phyloP scores from a whole-genome alignment of 306 rosid species.

The Mimosa bimucronata region DNA sequence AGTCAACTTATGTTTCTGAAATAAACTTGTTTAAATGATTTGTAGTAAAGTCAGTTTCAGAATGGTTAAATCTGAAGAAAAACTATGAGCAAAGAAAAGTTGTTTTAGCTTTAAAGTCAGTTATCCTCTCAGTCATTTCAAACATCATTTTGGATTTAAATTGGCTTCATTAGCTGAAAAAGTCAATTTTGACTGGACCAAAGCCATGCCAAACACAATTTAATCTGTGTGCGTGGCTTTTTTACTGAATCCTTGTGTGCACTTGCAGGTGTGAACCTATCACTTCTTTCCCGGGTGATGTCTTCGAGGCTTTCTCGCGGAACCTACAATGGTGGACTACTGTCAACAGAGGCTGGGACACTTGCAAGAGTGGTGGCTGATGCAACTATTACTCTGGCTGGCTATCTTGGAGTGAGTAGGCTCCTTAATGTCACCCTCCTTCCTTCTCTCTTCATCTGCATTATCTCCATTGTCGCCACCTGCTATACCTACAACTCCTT shows the following conservation, averaged over 20 bases:
- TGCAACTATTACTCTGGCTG: constrained; percentile 84
- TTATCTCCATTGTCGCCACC: constrained; percentile 82
- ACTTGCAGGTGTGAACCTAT: constrained; percentile 83
- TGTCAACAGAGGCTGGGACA: constrained; percentile 97
- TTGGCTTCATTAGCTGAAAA: too few species aligned
- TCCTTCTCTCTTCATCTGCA: constrained; percentile 83
- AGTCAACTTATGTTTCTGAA: too few species aligned
- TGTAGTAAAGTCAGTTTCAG: too few species aligned
- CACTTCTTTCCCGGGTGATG: constrained; percentile 96
- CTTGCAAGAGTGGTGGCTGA: constrained; percentile 94
- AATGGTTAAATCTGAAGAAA: too few species aligned
- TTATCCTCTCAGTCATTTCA: too few species aligned
- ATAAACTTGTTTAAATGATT: too few species aligned
- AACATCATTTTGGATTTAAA: too few species aligned
- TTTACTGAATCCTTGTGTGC: background rate
- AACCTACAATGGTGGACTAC: constrained; percentile 86
- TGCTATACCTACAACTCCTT: constrained; percentile 90
- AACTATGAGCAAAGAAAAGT: too few species aligned
- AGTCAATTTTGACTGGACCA: too few species aligned
- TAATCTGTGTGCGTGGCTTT: too few species aligned
- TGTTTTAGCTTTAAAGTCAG: too few species aligned
- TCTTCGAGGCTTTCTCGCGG: constrained; percentile 98
- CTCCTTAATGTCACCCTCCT: constrained; percentile 81
- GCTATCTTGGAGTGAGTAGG: constrained; percentile 69
- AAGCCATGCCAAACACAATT: too few species aligned